Evolutionary conservation across 345 rosid genomes (phyloP), one percentile per base, ranked within the genome.

Genomic region (Eutrema yunnanense): DNA sequence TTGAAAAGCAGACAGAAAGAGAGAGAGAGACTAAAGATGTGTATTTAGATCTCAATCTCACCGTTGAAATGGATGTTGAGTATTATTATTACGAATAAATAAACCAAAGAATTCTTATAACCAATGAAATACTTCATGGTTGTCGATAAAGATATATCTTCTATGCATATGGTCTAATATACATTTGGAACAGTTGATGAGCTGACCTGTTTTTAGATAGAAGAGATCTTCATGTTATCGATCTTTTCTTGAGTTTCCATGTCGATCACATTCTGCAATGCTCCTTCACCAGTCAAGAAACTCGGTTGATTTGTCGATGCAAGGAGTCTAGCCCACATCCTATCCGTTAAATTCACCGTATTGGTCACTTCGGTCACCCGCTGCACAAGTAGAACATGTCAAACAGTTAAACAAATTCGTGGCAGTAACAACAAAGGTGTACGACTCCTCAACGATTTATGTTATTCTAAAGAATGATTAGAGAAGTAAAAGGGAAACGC

Each of bases 311-410:
- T 89, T 26, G 97, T 93, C 14, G 98, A 91, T 41, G 98, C 91
- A 64, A 94, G 95, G 69, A 94, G 89, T 69, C 98, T 89, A 59
- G 98, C 98, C 97, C 97, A 90, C 95, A 85, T 91, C 82, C 98
- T 90, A 62, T 89, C 96, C 0, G 97, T 94, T 76, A 91, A 67
- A 80, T 83, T 91, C 81, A 94, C 91, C 1, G 84, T 90, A 75
- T 93, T 87, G 61, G 79, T 83, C 60, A 82, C 72, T 78, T 86
- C 96, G 11, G 96, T 88, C 77, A 89, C 95, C 13, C 84, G 84
- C 98, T 94, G 88, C 80, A 83, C 47, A 13, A 69, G 86, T 76
- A 80, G 55, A 12, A 77, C 48, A 69, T 53, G 50, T 46, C 37
- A 63, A 7, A 9, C 46, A 44, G 66, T 73, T 34, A 38, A 47